Base-by-base conservation (phyloP, 2,329 filamentous ascomycete species). In the Cytospora mali region DNA sequence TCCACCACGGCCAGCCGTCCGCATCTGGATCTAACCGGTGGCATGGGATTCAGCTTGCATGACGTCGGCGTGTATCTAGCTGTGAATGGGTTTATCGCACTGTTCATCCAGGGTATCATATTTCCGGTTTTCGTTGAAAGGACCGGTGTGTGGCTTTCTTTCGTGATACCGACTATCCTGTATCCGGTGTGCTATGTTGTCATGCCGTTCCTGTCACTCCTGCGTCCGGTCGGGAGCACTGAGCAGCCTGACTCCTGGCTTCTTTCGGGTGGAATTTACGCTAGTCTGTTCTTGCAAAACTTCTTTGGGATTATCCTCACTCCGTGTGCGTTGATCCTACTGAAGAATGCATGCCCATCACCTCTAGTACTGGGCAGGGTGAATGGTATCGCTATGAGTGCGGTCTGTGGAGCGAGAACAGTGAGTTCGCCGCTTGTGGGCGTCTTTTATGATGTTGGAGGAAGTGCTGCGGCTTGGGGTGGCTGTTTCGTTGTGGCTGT, bases 361-460 rank as follows among this genome's bases (percentile, higher is more conserved):
- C 78, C 84, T 4, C 81, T 80, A 1, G 82, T 85, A 6, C 79
- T 92, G 18, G 89, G 89, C 1, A 87, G 84, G 68, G 89, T 92
- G 72, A 92, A 92, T 66, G 89, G 89, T 0, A 76, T 91, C 10
- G 88, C 88, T 54, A 90, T 90, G 64, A 88, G 86, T 3, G 88
- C 85, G 1, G 89, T 88, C n/a, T 90, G 88, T 23, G 84, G 86
- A 5, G 88, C 87, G 63, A 81, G 89, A n/a, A 91, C 87, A 0
- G 71, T 91, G 46, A 87, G 88, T 1, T 88, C 88, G 25, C 89
- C 89, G 0, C 74, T 91, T 29, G 86, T 87, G 2, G 89, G 89
- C 2, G 80, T 87, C 33, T 78, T 92, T 5, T 92, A 91, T 68
- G 84, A 85, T 18, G 70, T 84, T 3, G 87, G 87, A 5, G 82